A percentile compares a stretch with the other conserved stretches of the same genome.
These are phyloP conservation scores for Inonotus obliquus DNA, from an alignment of 1,284 basidiomycete genomes.

Conservation along the genomic window DNA sequence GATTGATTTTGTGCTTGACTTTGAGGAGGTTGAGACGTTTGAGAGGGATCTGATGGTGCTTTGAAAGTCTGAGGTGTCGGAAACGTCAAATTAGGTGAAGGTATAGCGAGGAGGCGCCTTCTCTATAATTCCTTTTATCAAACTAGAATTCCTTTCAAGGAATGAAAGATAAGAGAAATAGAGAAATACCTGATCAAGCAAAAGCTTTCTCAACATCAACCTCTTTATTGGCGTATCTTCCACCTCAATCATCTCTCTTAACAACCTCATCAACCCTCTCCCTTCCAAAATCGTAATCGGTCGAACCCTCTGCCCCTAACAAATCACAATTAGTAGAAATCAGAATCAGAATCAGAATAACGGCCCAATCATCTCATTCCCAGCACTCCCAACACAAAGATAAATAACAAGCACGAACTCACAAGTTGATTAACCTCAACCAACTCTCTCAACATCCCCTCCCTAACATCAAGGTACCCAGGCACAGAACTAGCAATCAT, in stretches of 20 bases:
- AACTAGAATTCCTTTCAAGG: neutral
- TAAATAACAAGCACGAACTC: slow-evolving; percentile 13
- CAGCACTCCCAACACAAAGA: neutral
- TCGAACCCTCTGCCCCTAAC: slow-evolving; percentile 35
- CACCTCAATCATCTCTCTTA: slow-evolving; percentile 15
- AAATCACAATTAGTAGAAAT: neutral
- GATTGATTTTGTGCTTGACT: slow-evolving; percentile 23
- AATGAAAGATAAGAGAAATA: neutral
- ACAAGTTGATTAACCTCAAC: slow-evolving; percentile 31
- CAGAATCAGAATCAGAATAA: neutral
- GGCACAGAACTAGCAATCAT: slow-evolving; percentile 32
- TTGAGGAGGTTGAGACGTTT: slow-evolving; percentile 16
- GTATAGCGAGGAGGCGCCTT: neutral
- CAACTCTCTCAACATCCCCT: slow-evolving; percentile 25
- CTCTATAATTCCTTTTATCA: neutral
- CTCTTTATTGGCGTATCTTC: slow-evolving; percentile 29
- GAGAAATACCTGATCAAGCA: slow-evolving; percentile 22
- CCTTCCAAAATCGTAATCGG: slow-evolving; percentile 37
- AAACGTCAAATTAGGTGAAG: slow-evolving; percentile 23
- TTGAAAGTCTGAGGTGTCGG: neutral
- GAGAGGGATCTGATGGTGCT: no score
- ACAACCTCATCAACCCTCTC: slow-evolving; percentile 26
- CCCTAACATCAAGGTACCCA: slow-evolving; percentile 32
- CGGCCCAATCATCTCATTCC: neutral
- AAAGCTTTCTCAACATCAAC: slow-evolving; percentile 44